A percentile compares a stretch with the other conserved stretches of the same genome.
phyloP scores from a whole-genome alignment of 2,329 filamentous ascomycete species.

The Aspergillus quadrilineatus region DNA sequence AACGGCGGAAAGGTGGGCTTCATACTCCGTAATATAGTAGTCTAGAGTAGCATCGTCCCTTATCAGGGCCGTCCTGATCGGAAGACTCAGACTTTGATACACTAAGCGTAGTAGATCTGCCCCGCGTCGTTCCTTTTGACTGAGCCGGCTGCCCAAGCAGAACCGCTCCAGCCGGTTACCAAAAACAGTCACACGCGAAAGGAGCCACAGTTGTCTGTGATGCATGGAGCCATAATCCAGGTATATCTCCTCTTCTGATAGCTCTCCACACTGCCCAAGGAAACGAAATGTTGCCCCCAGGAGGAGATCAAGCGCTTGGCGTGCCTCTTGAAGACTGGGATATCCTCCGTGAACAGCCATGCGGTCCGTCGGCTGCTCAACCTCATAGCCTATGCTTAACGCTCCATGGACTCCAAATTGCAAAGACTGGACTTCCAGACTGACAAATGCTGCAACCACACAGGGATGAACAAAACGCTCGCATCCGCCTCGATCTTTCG shows the following conservation, averaged over 20 bases:
- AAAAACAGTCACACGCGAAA: neutral
- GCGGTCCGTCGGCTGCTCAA: neutral
- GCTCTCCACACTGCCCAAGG: neutral
- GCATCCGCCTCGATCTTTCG: neutral
- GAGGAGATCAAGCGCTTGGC: neutral
- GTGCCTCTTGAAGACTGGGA: neutral
- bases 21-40: constrained; percentile 6
- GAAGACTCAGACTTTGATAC: constrained; percentile 4
- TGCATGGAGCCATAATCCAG: neutral
- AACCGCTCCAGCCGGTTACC: neutral
- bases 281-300: neutral
- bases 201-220: neutral
- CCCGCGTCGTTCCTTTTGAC: constrained; percentile 11
- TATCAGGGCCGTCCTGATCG: constrained; percentile 14
- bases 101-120: constrained; percentile 18
- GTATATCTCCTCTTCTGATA: neutral
- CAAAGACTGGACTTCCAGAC: constrained; percentile 4
- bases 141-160: neutral
- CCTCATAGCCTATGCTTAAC: neutral
- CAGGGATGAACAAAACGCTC: neutral
- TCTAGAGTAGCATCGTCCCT: constrained; percentile 10
- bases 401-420: neutral
- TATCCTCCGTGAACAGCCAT: no score
- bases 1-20: neutral
- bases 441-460: constrained; percentile 3